Evolutionary conservation across 108 stramenopile species (phyloP), one percentile per base, ranked within the genome.

Genomic region (Aurantiochytrium sp.): DNA sequence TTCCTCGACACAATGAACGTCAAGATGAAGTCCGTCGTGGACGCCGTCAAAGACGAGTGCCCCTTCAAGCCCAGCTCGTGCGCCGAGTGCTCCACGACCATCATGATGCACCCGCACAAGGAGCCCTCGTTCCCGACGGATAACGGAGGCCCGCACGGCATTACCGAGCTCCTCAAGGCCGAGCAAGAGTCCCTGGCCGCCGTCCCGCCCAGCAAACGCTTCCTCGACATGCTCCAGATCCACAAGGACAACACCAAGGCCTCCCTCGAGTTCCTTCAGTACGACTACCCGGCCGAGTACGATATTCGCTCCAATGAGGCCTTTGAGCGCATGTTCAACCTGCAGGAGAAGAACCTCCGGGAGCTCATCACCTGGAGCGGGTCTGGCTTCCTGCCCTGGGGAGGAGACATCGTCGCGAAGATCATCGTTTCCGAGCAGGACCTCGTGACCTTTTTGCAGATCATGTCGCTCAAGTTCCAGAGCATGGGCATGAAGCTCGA

Each of bases 401-500:
- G 73, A 0, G 73, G 73, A 6, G 73, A 81, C 73, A 41, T 81
- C 17, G 17, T 81, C 12, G 73, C 73, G 0, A 81, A 81, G 30
- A 48, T 81, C 19, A 81, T 81, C 32, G 73, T 81, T 12, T 39
- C 73, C 24, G 73, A 81, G 73, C 10, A 41, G 27, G 73, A 81
- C 45, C 73, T 81, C 2, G 45, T 81, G 10, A 81, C 45, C 12
- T 81, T 81, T 48, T 24, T 81, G 73, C 73, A 81, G 39, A 81
- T 81, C n/a, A 81, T 81, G 73, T 81, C 42, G n/a, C 45, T 81
- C 42, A 81, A 81, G 24, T 81, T 81, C 24, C 73, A 81, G 24
- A 48, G 42, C 45, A 41, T 81, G 24, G 73, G 73, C 6, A 48
- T 81, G 42, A 81, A 48, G 73, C 27, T 65, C 27, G 59, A 65